Evolutionary conservation across 2,329 filamentous ascomycete species (phyloP), one percentile per base, ranked within the genome.

Genomic region (Ascochyta koolunga): DNA sequence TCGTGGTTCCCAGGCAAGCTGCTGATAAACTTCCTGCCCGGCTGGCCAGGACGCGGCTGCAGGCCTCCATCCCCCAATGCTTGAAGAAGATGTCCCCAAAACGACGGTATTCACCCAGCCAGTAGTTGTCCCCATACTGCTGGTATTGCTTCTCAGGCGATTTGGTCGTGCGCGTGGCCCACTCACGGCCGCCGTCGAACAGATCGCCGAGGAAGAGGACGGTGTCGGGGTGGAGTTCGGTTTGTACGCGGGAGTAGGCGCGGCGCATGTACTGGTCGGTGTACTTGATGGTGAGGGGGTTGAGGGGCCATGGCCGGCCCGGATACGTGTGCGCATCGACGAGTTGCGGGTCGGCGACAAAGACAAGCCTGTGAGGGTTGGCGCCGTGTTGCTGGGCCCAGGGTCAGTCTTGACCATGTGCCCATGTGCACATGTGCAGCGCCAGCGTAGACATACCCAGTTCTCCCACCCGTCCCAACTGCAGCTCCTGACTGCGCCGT

Each of bases 241-340:
- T 78, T 68, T 96, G 91, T 53, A 98, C 82, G 47, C 88, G 83
- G n/a, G 81, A 83, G 72, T 96, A 98, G 8, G 89, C 87, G 36
- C 93, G 86, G 35, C 88, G 86, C 60, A 99, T 84, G 76, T 97
- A 99, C 69, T 91, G 89, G 75, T 99, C 95, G 50, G 93, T 96
- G 64, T 96, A 87, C 53, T 79, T 79, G 55, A 88, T 81, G 1
- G 88, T 89, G 55, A 89, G 72, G 7, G 80, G 80, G 7, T 85
- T 87, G n/a, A 90, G 76, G 10, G 86, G 87, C 87, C 87, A 89
- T 33, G 86, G 87, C 38, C 93, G 87, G 64, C 89, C 91, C 2
- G 92, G 91, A 68, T 97, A 97, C n/a, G 92, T 96, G 74, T 97
- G 91, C 49, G 92, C 90, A 75, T 97, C 93, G 68, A 95, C 91